Conservation (phyloP, 2,329 filamentous ascomycete genomes). For the Fusarium secorum region DNA sequence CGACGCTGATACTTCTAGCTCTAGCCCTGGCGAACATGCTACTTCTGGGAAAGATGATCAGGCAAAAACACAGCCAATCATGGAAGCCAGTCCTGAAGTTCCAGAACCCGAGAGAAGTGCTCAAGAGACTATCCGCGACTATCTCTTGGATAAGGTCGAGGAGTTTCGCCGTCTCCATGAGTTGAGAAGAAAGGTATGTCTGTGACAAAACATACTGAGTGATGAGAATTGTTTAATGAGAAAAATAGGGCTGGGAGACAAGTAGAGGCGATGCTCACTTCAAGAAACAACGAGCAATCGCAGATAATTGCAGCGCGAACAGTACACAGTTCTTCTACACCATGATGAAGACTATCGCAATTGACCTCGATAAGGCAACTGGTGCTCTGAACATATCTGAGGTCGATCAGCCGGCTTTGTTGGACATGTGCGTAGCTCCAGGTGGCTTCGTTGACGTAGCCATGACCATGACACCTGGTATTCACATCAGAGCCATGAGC, state of each 20-base stretch:
- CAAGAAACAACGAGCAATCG: constrained; percentile 46
- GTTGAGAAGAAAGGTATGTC: constrained; percentile 14
- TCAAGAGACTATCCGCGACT: background rate
- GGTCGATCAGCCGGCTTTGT: constrained; percentile 42
- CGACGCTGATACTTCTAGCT: background rate
- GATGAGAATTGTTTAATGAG: background rate
- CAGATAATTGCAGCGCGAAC: constrained; percentile 46
- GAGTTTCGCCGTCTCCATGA: constrained; percentile 11
- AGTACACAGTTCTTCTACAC: constrained; percentile 46
- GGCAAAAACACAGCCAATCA: background rate
- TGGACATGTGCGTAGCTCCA: constrained; percentile 65
- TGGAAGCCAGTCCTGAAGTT: no score
- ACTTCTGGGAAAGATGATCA: background rate
- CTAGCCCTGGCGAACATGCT: background rate
- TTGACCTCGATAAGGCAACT: constrained; percentile 50
- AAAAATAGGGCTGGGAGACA: constrained; percentile 54
- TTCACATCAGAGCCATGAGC: constrained; percentile 49
- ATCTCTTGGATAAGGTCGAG: background rate
- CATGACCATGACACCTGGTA: constrained; percentile 47
- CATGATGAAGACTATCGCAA: constrained; percentile 54
- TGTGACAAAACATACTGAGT: background rate
- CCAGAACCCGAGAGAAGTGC: background rate
- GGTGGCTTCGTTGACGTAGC: constrained; percentile 58
- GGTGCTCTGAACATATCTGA: constrained; percentile 42
- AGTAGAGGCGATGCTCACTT: constrained; percentile 54